Evolutionary conservation across 1,284 basidiomycete genomes (phyloP).

Genomic region (Testicularia cyperi): DNA sequence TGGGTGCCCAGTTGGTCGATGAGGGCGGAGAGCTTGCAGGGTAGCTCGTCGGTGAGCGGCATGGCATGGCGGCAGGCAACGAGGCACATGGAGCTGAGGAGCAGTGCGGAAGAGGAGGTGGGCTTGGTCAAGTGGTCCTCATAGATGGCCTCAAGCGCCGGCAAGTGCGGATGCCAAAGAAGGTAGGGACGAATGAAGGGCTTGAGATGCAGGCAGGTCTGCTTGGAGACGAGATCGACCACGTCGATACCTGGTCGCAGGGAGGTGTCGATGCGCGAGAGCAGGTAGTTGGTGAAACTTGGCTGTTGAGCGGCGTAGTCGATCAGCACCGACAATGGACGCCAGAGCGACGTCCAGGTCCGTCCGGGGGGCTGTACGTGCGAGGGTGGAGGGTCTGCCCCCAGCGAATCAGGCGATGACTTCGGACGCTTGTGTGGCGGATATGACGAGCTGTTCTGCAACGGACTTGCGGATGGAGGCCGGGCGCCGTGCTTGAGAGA

Average conservation of each 20-base stretch:
- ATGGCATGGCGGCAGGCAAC: slow-evolving; percentile 32
- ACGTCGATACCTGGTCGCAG: slow-evolving; percentile 15
- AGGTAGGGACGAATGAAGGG: slow-evolving; percentile 28
- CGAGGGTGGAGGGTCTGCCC: neutral
- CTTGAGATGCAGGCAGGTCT: slow-evolving; percentile 19
- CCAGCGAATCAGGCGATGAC: too few species aligned
- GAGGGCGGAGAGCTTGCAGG: slow-evolving; percentile 22
- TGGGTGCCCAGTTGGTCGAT: slow-evolving; percentile 38
- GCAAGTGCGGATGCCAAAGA: slow-evolving; percentile 38
- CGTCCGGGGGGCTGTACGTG: slow-evolving; percentile 28
- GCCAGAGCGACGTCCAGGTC: slow-evolving; percentile 39
- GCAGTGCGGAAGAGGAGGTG: slow-evolving; percentile 21
- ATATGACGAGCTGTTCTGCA: too few species aligned
- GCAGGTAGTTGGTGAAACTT: slow-evolving; percentile 29
- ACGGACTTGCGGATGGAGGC: too few species aligned
- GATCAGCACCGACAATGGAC: slow-evolving; percentile 34
- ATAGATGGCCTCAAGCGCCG: slow-evolving; percentile 15
- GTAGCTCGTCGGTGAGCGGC: slow-evolving; percentile 26
- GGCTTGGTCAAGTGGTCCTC: slow-evolving; percentile 15
- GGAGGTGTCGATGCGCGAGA: slow-evolving; percentile 20
- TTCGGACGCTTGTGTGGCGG: too few species aligned
- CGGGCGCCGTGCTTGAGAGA: too few species aligned
- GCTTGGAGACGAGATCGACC: slow-evolving; percentile 19
- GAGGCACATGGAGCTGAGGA: slow-evolving; percentile 36
- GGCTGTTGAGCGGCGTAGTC: slow-evolving; percentile 38